phyloP scores from a whole-genome alignment of 345 rosid genomes.

The Hibiscus mutabilis region DNA sequence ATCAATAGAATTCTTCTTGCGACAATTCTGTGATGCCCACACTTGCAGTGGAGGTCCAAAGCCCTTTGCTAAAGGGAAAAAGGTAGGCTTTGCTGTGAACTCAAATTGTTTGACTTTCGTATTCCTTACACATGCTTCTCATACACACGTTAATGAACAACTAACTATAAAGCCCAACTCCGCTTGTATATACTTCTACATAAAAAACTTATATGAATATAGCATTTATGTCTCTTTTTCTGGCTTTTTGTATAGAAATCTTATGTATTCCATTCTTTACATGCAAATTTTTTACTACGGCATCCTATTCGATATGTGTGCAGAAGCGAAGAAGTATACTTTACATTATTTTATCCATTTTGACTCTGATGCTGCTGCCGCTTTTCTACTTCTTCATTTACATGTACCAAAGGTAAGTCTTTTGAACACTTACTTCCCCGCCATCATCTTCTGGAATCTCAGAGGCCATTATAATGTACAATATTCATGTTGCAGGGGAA shows the following conservation, averaged over 20 bases:
- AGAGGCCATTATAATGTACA: neutral
- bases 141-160: too few relatives aligned
- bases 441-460: too few relatives aligned
- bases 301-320: conserved; percentile 11
- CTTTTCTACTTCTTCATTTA: conserved; percentile 47
- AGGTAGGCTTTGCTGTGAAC: conserved; percentile 27
- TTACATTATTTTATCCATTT: conserved; percentile 39
- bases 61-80: conserved; percentile 49
- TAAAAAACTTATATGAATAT: too few relatives aligned
- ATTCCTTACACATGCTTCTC: neutral
- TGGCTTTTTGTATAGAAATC: too few relatives aligned
- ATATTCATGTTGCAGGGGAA: conserved; percentile 43
- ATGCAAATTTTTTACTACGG: too few relatives aligned
- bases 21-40: conserved; percentile 74
- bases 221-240: too few relatives aligned
- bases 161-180: too few relatives aligned
- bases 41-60: conserved; percentile 45
- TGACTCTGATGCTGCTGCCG: conserved; percentile 50
- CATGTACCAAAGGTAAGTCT: too few relatives aligned
- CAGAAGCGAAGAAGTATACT: conserved; percentile 46
- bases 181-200: too few relatives aligned
- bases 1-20: conserved; percentile 59
- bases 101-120: neutral
- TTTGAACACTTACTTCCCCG: too few relatives aligned
- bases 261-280: too few relatives aligned